Percentiles rank a stretch among this genome's conserved stretches.
Conservation (phyloP, 2,329 filamentous ascomycete species). For the Aspergillus clavatus region DNA sequence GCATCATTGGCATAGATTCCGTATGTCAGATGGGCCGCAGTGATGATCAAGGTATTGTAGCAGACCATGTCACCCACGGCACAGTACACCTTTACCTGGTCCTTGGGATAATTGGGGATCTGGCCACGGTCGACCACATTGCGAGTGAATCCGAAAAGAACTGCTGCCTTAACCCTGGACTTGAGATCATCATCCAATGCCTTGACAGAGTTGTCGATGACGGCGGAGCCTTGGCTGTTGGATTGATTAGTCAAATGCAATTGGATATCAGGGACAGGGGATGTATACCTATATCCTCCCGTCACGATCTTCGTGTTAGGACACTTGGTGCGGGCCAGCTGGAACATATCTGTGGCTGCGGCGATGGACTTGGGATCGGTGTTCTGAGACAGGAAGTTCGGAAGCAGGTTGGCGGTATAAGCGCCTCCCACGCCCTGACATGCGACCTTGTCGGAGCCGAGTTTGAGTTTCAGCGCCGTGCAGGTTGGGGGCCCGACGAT, state of each 20-base stretch:
- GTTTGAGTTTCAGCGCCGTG: slow-evolving; percentile 18
- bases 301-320: slow-evolving; percentile 42
- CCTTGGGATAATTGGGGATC: slow-evolving; percentile 26
- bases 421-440: slow-evolving; percentile 44
- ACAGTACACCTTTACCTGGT: slow-evolving; percentile 23
- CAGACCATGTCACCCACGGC: slow-evolving; percentile 25
- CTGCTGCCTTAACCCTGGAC: slow-evolving; percentile 35
- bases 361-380: slow-evolving; percentile 34
- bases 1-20: slow-evolving; percentile 14
- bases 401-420: slow-evolving; percentile 35
- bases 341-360: slow-evolving; percentile 40
- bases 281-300: slow-evolving; percentile 40
- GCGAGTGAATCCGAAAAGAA: slow-evolving; percentile 44
- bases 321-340: slow-evolving; percentile 41
- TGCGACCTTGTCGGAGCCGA: slow-evolving; percentile 23
- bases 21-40: slow-evolving; percentile 22
- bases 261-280: not conserved
- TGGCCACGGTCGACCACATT: slow-evolving; percentile 29
- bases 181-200: slow-evolving; percentile 24
- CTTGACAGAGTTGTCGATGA: slow-evolving; percentile 40
- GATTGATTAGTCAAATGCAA: slow-evolving; percentile 13
- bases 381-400: slow-evolving; percentile 38
- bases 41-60: slow-evolving; percentile 18
- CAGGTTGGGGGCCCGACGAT: slow-evolving; percentile 29
- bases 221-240: slow-evolving; percentile 39